These are phyloP conservation scores for Coemansia sp. DNA, from an alignment of 192 early-diverging fungal genomes.

Conservation along the genomic window DNA sequence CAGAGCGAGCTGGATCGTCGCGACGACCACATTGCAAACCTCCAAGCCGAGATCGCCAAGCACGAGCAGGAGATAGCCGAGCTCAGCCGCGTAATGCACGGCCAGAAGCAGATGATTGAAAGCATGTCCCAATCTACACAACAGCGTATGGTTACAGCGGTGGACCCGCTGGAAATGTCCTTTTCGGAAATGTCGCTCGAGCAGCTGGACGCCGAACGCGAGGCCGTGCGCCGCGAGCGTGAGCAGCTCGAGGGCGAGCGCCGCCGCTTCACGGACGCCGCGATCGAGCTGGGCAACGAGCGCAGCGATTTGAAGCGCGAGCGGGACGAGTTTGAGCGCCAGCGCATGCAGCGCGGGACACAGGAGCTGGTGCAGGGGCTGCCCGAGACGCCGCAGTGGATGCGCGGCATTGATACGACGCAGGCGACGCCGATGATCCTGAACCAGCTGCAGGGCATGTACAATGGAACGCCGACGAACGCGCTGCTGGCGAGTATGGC, in stretches of 20 bases:
- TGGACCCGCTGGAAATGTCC: slow-evolving; percentile 29
- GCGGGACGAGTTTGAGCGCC: slow-evolving; percentile 28
- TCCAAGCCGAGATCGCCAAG: slow-evolving; percentile 25
- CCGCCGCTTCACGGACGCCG: slow-evolving; percentile 65
- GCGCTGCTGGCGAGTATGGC: slow-evolving; percentile 39
- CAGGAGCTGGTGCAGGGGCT: slow-evolving; percentile 21
- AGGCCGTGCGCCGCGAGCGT: slow-evolving; percentile 50
- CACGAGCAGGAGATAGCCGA: slow-evolving; percentile 27
- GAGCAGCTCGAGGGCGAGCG: slow-evolving; percentile 63
- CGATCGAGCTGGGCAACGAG: slow-evolving; percentile 68
- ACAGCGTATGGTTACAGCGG: too few species aligned
- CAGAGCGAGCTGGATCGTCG: slow-evolving; percentile 48
- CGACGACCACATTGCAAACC: slow-evolving; percentile 50
- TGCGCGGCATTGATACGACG: slow-evolving; percentile 28
- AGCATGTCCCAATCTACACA: slow-evolving; percentile 15
- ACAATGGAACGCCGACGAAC: slow-evolving; percentile 34
- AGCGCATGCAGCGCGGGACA: slow-evolving; percentile 6
- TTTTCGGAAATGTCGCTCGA: slow-evolving; percentile 53
- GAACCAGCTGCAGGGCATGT: slow-evolving; percentile 25
- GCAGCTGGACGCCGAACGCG: slow-evolving; percentile 47
- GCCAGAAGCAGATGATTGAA: slow-evolving; percentile 36
- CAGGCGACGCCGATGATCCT: slow-evolving; percentile 39
- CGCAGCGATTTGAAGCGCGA: slow-evolving; percentile 51
- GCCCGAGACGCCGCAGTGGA: slow-evolving; percentile 51
- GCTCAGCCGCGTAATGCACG: slow-evolving; percentile 31